These are phyloP conservation scores for Megacollybia marginata DNA, from an alignment of 768 basidiomycete genomes.

Conservation along the genomic window DNA sequence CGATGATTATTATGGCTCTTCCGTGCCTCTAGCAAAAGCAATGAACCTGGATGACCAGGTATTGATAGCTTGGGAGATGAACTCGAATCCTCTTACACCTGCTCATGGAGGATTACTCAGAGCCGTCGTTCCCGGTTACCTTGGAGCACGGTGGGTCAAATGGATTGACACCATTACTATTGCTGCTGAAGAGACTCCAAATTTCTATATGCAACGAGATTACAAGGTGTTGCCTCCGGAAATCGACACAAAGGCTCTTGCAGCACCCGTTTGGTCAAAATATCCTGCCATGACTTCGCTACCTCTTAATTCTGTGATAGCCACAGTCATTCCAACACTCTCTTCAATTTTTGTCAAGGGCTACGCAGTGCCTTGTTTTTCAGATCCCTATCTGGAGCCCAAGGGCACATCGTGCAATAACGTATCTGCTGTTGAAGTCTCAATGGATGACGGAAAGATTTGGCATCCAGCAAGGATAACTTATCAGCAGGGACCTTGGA, in stretches of 20 bases:
- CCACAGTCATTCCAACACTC: constrained; percentile 26
- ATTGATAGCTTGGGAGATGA: constrained; percentile 68
- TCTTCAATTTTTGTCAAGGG: constrained; percentile 40
- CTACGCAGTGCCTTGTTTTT: constrained; percentile 43
- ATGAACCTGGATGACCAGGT: constrained; percentile 40
- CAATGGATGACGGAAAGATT: constrained; percentile 40
- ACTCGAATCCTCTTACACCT: constrained; percentile 46
- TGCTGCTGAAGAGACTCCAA: constrained; percentile 48
- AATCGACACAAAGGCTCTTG: constrained; percentile 7
- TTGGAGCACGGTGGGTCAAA: constrained; percentile 71
- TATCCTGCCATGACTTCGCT: constrained; percentile 52
- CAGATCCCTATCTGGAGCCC: constrained; percentile 29
- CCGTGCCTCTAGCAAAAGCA: constrained; percentile 48
- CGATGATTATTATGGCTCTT: constrained; percentile 55
- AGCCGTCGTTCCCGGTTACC: constrained; percentile 56
- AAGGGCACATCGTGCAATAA: not conserved
- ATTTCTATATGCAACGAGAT: constrained; percentile 67
- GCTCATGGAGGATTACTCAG: constrained; percentile 63
- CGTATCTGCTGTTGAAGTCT: constrained; percentile 36
- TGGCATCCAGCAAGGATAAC: constrained; percentile 47
- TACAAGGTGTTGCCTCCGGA: constrained; percentile 57
- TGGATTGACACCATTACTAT: constrained; percentile 61
- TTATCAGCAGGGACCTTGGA: constrained; percentile 61
- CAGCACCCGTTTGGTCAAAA: constrained; percentile 15
- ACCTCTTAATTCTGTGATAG: constrained; percentile 58